These are phyloP conservation scores for Erodium texanum DNA, from an alignment of 441 rosid species.

Conservation along the genomic window DNA sequence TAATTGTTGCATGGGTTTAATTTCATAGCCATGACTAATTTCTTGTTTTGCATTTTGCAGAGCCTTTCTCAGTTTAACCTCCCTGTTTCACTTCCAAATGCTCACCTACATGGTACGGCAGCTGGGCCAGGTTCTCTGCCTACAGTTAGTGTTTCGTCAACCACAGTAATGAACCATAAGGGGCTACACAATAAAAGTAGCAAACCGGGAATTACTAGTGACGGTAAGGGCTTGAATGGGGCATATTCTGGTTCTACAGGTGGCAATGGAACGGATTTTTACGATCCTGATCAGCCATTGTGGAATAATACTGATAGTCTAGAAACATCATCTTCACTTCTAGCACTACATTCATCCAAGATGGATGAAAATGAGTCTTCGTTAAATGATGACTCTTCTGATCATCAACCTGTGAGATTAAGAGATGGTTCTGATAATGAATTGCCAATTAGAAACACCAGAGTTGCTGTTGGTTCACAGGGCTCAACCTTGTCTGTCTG, in stretches of 20 bases:
- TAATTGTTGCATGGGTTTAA: neutral
- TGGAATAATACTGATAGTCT: conserved; percentile 68
- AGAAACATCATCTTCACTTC: conserved; percentile 48
- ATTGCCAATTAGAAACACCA: conserved; percentile 28
- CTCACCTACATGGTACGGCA: conserved; percentile 53
- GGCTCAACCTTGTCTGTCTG: conserved; percentile 48
- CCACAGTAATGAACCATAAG: conserved; percentile 40
- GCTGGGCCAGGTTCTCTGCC: conserved; percentile 49
- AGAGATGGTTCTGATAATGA: conserved; percentile 37
- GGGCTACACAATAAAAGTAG: conserved; percentile 48
- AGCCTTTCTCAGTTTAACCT: conserved; percentile 98
- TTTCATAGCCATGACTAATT: conserved; percentile 12
- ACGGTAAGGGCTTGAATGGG: conserved; percentile 49
- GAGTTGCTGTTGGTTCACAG: conserved; percentile 33
- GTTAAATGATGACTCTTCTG: conserved; percentile 37
- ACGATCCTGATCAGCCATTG: conserved; percentile 98
- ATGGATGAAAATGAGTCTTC: conserved; percentile 47
- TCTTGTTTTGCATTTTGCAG: conserved; percentile 44
- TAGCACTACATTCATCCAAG: conserved; percentile 46
- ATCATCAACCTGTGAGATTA: conserved; percentile 30
- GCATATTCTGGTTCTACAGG: conserved; percentile 37
- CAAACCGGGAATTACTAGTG: conserved; percentile 55
- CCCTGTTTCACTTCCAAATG: conserved; percentile 82
- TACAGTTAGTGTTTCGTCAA: conserved; percentile 44
- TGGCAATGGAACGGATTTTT: conserved; percentile 63